Conservation (phyloP, 2,329 filamentous ascomycete genomes). For the Neofusicoccum laricinum region DNA sequence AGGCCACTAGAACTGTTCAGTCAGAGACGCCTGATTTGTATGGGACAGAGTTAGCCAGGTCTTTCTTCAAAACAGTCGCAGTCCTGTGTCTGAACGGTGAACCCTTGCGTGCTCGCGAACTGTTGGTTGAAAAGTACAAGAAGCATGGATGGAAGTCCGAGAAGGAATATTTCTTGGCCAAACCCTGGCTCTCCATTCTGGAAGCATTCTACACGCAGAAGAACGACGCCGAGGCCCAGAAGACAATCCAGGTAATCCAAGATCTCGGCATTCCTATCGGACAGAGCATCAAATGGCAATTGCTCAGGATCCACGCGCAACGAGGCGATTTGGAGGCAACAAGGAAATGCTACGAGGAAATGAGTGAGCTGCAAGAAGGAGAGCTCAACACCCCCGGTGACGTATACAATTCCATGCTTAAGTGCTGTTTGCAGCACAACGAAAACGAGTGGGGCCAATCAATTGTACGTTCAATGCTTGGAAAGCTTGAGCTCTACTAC, state of each 20-base stretch:
- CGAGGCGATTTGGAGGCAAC: slow-evolving; percentile 58
- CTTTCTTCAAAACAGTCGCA: neutral
- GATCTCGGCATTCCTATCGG: slow-evolving; percentile 37
- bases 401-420: neutral
- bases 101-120: neutral
- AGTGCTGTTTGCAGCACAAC: slow-evolving; percentile 2
- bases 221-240: slow-evolving; percentile 56
- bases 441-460: slow-evolving; percentile 5
- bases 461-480: slow-evolving; percentile 4
- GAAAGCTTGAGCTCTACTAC: slow-evolving; percentile 4
- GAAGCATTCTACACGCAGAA: slow-evolving; percentile 62
- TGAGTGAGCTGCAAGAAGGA: slow-evolving; percentile 29
- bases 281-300: slow-evolving; percentile 41
- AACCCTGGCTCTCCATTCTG: slow-evolving; percentile 45
- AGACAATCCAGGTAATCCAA: slow-evolving; percentile 54
- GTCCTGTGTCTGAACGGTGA: neutral
- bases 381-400: neutral
- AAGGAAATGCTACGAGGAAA: slow-evolving; percentile 64
- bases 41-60: too few species aligned
- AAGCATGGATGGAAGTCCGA: neutral
- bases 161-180: neutral
- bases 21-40: neutral
- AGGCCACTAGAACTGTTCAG: neutral
- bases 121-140: neutral
- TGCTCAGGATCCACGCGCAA: slow-evolving; percentile 63